phyloP scores from a whole-genome alignment of 495 filamentous ascomycete species.

The Letharia lupina region DNA sequence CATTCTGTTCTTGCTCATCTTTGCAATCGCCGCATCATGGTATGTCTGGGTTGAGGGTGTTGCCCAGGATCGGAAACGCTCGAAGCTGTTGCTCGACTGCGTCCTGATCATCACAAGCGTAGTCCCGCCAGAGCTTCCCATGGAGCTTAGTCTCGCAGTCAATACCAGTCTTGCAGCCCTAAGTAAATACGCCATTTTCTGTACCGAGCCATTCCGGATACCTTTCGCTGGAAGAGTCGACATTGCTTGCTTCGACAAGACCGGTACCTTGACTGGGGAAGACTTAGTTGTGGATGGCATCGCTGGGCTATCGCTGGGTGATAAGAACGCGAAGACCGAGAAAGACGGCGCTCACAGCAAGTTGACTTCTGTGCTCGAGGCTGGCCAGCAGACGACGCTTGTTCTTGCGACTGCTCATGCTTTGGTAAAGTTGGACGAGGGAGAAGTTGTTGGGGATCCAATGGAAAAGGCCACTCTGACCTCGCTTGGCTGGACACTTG shows the following conservation, averaged over 20 bases:
- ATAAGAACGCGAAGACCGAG: constrained; percentile 58
- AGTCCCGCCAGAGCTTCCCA: constrained; percentile 92
- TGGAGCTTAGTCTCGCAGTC: constrained; percentile 95
- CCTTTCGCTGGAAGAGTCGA: constrained; percentile 94
- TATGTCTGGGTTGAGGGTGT: constrained; percentile 99
- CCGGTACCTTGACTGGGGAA: constrained; percentile 91
- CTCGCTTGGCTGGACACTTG: constrained; percentile 84
- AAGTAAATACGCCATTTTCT: constrained; percentile 93
- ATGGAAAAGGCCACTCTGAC: constrained; percentile 96
- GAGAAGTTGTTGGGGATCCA: constrained; percentile 93
- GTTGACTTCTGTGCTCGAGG: constrained; percentile 54
- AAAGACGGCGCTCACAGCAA: constrained; percentile 70
- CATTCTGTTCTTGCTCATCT: constrained; percentile 92
- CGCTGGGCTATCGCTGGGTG: constrained; percentile 71
- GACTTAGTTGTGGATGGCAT: constrained; percentile 97
- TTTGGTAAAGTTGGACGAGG: constrained; percentile 90
- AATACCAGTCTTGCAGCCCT: constrained; percentile 97
- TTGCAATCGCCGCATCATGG: constrained; percentile 97
- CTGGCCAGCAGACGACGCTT: constrained; percentile 74
- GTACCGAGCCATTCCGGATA: constrained; percentile 98
- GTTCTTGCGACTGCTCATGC: constrained; percentile 94
- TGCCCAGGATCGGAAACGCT: constrained; percentile 82
- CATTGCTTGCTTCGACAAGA: constrained; percentile 98
- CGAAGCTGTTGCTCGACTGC: constrained; percentile 94
- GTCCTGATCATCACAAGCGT: constrained; percentile 96